phyloP scores from a whole-genome alignment of 139 green algal genomes.

The Spirogloea muscicola region DNA sequence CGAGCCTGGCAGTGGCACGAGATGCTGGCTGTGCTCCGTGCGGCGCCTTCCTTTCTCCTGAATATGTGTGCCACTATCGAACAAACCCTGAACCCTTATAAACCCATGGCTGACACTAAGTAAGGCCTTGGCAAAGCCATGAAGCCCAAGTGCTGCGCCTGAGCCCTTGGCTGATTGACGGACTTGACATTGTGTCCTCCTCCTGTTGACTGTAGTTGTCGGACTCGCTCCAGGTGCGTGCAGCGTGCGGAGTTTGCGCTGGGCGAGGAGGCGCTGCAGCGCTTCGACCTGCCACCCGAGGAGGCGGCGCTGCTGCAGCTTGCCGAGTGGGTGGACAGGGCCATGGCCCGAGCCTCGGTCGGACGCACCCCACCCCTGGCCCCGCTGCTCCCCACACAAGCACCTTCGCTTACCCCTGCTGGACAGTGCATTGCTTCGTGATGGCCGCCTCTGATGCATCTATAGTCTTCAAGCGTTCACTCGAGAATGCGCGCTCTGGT shows the following conservation, averaged over 20 bases:
- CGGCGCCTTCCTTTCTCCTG: constrained; percentile 10
- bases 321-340: constrained; percentile 34
- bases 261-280: constrained; percentile 21
- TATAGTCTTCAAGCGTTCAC: too few species aligned
- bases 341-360: constrained; percentile 2
- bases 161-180: not conserved
- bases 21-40: constrained; percentile 2
- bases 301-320: constrained; percentile 24
- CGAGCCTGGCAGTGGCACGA: constrained; percentile 27
- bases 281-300: constrained; percentile 19
- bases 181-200: not conserved
- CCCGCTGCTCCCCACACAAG: too few species aligned
- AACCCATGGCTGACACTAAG: too few species aligned
- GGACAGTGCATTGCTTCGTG: too few species aligned
- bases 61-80: constrained; percentile 30
- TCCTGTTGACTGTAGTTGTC: not conserved
- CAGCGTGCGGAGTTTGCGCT: constrained; percentile 17
- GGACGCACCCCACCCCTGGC: too few species aligned
- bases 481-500: too few species aligned
- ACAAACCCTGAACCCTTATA: too few species aligned
- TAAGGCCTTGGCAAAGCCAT: too few species aligned
- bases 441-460: too few species aligned
- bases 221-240: constrained; percentile 5
- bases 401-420: too few species aligned
- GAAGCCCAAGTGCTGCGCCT: too few species aligned